Evolutionary conservation across 352 stramenopile genomes (phyloP), one percentile per base, ranked within the genome.

Genomic region (Globisporangium emineosum): DNA sequence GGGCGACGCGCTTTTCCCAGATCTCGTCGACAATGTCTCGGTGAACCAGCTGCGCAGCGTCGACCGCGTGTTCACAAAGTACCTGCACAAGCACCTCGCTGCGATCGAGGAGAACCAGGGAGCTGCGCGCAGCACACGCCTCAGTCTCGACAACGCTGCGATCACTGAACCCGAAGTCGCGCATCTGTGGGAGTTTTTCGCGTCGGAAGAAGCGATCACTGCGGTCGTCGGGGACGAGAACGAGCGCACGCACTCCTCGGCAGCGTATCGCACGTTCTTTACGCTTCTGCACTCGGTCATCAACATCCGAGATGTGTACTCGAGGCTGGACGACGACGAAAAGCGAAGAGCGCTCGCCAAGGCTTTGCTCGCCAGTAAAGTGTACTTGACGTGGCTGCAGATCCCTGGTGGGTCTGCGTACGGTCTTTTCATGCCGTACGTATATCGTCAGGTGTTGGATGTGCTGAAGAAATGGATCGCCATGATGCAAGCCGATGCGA

Each of bases 341-440:
- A 79, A 85, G 65, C 64, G 69, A 8, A 35, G 69, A 9, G 78
- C 72, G 35, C 67, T 92, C 32, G 54, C 77, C 15, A 89, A 84
- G 61, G 86, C 83, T 29, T 62, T 94, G 5, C 67, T 91, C 32
- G 88, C 84, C 7, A 72, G 82, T 12, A 93, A 91, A 57, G 64
- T 89, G 4, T 96, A 96, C 49, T 60, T 96, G 7, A 70, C 68
- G 37, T 96, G 88, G 88, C 66, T 96, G 17, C 86, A 93, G 64
- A 56, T 94, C 32, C 88, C 86, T 7, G 86, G 86, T n/a, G 85
- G 84, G 0, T 83, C 86, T 0, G 86, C 88, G 2, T 93, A 94
- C 54, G 83, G 88, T 0, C 57, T 96, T 2, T 96, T 94, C 67
- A 93, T 94, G 80, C 72, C 88, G 13, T 94, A 88, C 50, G 79